Conservation (phyloP, 2,329 filamentous ascomycete genomes). For the Epicoccum sorghinum region DNA sequence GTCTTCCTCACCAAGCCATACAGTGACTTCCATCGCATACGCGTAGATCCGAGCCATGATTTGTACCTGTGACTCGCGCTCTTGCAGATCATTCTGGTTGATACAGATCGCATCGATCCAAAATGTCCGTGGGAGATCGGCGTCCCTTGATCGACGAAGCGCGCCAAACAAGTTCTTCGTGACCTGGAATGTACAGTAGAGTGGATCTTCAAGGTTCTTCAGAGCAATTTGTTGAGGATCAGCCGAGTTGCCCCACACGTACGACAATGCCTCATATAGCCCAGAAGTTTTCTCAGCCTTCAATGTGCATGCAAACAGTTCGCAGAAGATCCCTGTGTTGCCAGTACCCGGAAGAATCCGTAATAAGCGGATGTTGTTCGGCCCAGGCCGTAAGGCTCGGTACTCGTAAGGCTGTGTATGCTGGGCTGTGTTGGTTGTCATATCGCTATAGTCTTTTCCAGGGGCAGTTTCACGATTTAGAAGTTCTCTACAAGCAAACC, state of each 20-base stretch:
- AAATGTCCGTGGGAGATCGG: constrained; percentile 9
- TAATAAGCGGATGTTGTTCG: not conserved
- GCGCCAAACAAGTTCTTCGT: not conserved
- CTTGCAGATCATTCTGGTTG: constrained; percentile 31
- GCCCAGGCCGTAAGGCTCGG: not conserved
- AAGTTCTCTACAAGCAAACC: no score
- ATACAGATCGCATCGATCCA: constrained; percentile 17
- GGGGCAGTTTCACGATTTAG: no score
- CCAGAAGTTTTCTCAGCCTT: not conserved
- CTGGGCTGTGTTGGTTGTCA: not conserved
- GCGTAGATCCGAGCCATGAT: constrained; percentile 37
- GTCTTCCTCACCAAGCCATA: constrained; percentile 29
- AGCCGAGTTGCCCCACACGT: constrained; percentile 14
- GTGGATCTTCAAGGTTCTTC: not conserved
- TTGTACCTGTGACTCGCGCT: constrained; percentile 29
- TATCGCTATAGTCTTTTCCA: not conserved
- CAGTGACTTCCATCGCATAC: constrained; percentile 27
- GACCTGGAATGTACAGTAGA: not conserved
- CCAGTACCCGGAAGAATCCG: not conserved
- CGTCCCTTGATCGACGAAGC: constrained; percentile 9
- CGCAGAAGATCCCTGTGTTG: not conserved
- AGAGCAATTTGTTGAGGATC: not conserved
- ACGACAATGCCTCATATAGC: constrained; percentile 15
- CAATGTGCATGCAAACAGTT: not conserved
- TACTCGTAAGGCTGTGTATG: not conserved